A percentile compares a stretch with the other conserved stretches of the same genome.
Conservation (phyloP, 2,329 filamentous ascomycete species). For the Trichoderma atrobrunneum region DNA sequence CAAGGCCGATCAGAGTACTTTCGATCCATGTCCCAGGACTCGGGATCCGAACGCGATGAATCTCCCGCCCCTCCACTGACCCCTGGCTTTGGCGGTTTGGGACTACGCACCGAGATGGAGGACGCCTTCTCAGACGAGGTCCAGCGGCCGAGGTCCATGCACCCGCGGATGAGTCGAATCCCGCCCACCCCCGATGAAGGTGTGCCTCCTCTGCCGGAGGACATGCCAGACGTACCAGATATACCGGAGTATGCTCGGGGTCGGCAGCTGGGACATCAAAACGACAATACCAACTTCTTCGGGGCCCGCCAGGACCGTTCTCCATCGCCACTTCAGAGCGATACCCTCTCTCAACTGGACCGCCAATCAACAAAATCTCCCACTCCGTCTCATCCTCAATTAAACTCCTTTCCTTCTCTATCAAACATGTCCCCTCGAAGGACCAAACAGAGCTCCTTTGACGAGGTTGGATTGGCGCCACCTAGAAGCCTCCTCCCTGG, state of each 20-base stretch:
- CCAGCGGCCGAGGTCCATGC: conserved; percentile 67
- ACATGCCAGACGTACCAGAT: conserved; percentile 45
- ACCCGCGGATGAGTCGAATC: conserved; percentile 68
- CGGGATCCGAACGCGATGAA: conserved; percentile 44
- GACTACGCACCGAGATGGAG: conserved; percentile 55
- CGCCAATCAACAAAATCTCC: conserved; percentile 31
- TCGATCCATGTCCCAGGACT: conserved; percentile 68
- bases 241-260: conserved; percentile 42
- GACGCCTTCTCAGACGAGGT: conserved; percentile 47
- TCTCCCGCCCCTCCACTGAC: conserved; percentile 27
- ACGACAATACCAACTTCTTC: conserved; percentile 44
- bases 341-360: conserved; percentile 32
- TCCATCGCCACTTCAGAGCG: conserved; percentile 50
- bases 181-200: conserved; percentile 49
- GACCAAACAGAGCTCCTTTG: conserved; percentile 45
- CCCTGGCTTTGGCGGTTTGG: conserved; percentile 43
- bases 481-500: conserved; percentile 50
- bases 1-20: conserved; percentile 79
- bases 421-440: conserved; percentile 46
- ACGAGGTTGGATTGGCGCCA: conserved; percentile 51
- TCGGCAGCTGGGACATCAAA: conserved; percentile 38
- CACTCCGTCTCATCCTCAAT: conserved; percentile 34
- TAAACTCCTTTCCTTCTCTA: conserved; percentile 35
- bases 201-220: conserved; percentile 45
- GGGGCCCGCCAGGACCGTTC: conserved; percentile 58